These are phyloP conservation scores for Margaritispora aquatica DNA, from an alignment of 495 filamentous ascomycete genomes.

Conservation along the genomic window DNA sequence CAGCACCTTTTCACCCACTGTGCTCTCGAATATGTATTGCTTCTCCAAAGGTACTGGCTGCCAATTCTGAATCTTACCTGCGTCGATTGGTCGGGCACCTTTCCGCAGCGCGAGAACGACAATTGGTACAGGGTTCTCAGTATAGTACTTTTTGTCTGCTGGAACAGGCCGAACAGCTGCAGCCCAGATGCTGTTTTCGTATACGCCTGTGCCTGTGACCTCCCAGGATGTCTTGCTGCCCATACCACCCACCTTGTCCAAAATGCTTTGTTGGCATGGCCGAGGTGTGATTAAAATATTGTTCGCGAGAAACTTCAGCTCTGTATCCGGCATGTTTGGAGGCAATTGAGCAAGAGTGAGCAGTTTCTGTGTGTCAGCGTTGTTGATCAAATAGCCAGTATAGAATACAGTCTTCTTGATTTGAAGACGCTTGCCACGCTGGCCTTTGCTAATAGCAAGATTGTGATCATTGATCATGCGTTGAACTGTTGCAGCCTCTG, in stretches of 20 bases:
- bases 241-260: constrained; percentile 79
- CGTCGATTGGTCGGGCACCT: constrained; percentile 71
- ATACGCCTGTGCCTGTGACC: constrained; percentile 65
- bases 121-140: constrained; percentile 66
- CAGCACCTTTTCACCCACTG: constrained; percentile 79
- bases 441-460: constrained; percentile 32
- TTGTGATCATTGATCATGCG: constrained; percentile 88
- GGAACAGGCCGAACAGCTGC: constrained; percentile 70
- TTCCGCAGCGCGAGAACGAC: constrained; percentile 69
- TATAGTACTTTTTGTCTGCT: constrained; percentile 55
- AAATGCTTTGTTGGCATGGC: constrained; percentile 56
- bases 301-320: constrained; percentile 80
- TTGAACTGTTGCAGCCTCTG: constrained; percentile 80
- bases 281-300: constrained; percentile 83
- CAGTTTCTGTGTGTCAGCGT: constrained; percentile 61
- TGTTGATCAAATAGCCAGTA: constrained; percentile 84
- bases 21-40: constrained; percentile 63
- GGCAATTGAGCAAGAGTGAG: constrained; percentile 60
- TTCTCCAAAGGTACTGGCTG: constrained; percentile 63
- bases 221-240: constrained; percentile 78
- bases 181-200: constrained; percentile 82
- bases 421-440: constrained; percentile 37
- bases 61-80: constrained; percentile 79
- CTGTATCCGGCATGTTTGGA: constrained; percentile 46
- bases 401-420: constrained; percentile 88